Percentiles rank a stretch among this genome's conserved stretches.
Evolutionary conservation across 768 basidiomycete species (phyloP).

Genomic region (Lactarius hatsudake): DNA sequence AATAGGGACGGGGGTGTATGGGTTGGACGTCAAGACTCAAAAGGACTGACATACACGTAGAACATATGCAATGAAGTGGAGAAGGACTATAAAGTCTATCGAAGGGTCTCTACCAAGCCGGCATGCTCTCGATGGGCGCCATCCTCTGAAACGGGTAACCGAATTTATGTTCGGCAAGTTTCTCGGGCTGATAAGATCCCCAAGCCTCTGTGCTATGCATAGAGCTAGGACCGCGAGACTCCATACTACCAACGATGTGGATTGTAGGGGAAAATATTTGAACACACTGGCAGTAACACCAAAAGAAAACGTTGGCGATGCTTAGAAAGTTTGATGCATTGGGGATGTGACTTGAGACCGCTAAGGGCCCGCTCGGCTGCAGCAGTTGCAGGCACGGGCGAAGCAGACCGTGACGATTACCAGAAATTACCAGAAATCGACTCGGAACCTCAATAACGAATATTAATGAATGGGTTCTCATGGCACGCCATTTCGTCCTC

Average conservation of each 20-base stretch:
- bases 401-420: neutral
- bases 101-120: neutral
- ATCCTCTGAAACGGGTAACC: conserved; percentile 27
- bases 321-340: neutral
- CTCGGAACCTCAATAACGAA: neutral
- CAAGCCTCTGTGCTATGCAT: neutral
- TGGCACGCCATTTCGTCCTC: conserved; percentile 1
- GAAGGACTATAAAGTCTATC: conserved; percentile 16
- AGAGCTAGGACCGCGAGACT: neutral
- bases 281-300: too few relatives aligned
- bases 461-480: neutral
- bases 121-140: conserved; percentile 19
- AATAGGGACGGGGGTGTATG: too few relatives aligned
- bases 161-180: neutral
- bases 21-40: neutral
- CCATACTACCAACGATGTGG: neutral
- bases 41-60: conserved; percentile 16
- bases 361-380: too few relatives aligned
- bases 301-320: neutral
- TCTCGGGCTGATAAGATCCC: neutral
- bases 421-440: too few relatives aligned
- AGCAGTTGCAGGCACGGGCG: too few relatives aligned
- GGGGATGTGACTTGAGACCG: neutral
- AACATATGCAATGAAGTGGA: conserved; percentile 24
- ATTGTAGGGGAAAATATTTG: neutral